phyloP scores from a whole-genome alignment of 352 stramenopile species.

The Globisporangium spiculum region DNA sequence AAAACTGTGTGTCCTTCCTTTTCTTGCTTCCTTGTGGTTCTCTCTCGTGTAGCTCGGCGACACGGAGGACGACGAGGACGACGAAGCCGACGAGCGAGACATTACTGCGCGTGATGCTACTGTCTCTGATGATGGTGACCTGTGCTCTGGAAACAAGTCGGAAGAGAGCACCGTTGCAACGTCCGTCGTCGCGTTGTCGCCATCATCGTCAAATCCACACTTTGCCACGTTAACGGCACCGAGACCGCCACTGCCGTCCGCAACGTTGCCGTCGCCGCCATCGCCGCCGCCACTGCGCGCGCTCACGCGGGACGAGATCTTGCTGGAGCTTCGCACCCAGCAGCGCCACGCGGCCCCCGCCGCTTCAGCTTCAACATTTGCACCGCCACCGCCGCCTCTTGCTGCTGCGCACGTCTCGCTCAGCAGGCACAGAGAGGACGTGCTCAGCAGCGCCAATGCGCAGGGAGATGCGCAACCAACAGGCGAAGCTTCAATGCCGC shows the following conservation, averaged over 20 bases:
- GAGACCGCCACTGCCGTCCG: neutral
- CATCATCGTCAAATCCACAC: neutral
- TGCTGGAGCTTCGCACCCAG: slow-evolving; percentile 31
- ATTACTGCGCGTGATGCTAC: neutral
- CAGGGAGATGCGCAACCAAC: neutral
- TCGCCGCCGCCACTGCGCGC: slow-evolving; percentile 27
- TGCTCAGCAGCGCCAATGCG: neutral
- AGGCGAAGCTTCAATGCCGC: neutral
- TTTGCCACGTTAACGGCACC: neutral
- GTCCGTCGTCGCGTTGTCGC: slow-evolving; percentile 2
- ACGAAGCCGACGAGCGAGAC: slow-evolving; percentile 1
- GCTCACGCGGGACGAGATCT: slow-evolving; percentile 53
- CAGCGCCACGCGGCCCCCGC: neutral
- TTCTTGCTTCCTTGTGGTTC: neutral
- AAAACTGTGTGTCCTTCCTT: neutral
- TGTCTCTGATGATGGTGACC: neutral
- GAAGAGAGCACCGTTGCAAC: neutral
- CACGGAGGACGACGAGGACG: slow-evolving; percentile 4
- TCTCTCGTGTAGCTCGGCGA: slow-evolving; percentile 15
- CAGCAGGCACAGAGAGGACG: neutral
- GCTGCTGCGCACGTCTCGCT: neutral
- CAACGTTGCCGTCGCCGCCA: slow-evolving; percentile 6
- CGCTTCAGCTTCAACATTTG: neutral
- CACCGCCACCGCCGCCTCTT: neutral
- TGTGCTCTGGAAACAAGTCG: neutral